These are phyloP conservation scores for Pseudonectria buxi DNA, from an alignment of 2,329 filamentous ascomycete genomes.

Conservation along the genomic window DNA sequence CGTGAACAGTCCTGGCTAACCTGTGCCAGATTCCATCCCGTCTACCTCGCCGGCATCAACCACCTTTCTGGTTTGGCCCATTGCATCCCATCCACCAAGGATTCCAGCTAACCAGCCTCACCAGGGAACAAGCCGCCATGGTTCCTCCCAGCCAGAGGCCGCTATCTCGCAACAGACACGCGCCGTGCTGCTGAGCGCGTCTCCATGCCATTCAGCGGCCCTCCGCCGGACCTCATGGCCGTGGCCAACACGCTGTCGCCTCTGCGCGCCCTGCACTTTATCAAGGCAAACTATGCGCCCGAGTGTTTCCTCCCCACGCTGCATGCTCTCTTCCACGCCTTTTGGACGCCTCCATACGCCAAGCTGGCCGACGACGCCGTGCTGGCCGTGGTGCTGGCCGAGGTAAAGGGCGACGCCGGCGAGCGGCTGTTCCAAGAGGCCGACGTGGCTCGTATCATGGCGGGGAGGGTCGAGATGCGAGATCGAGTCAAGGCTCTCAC, in stretches of 20 bases:
- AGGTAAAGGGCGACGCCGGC: constrained; percentile 22
- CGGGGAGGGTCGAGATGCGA: constrained; percentile 41
- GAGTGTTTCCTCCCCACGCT: constrained; percentile 47
- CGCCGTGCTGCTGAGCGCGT: constrained; percentile 32
- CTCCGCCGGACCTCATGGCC: constrained; percentile 39
- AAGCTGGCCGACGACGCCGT: constrained; percentile 54
- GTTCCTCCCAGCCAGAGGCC: constrained; percentile 60
- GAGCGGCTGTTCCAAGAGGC: constrained; percentile 38
- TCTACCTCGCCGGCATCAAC: constrained; percentile 65
- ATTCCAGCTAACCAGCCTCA: not conserved
- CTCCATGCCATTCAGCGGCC: constrained; percentile 28
- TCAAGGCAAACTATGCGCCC: constrained; percentile 51
- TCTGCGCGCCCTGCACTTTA: constrained; percentile 58
- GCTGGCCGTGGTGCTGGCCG: constrained; percentile 34
- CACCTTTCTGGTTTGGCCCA: constrained; percentile 42
- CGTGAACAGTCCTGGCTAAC: not conserved
- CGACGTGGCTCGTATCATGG: constrained; percentile 51
- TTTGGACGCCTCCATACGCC: constrained; percentile 55
- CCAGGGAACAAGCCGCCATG: constrained; percentile 70
- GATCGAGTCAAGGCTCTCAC: constrained; percentile 49
- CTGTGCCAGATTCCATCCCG: constrained; percentile 55
- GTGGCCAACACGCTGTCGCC: constrained; percentile 43
- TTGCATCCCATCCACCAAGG: constrained; percentile 1
- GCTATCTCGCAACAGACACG: constrained; percentile 42
- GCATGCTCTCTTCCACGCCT: constrained; percentile 47